Conservation (phyloP, 1,284 basidiomycete genomes). For the Heterobasidion annosum region DNA sequence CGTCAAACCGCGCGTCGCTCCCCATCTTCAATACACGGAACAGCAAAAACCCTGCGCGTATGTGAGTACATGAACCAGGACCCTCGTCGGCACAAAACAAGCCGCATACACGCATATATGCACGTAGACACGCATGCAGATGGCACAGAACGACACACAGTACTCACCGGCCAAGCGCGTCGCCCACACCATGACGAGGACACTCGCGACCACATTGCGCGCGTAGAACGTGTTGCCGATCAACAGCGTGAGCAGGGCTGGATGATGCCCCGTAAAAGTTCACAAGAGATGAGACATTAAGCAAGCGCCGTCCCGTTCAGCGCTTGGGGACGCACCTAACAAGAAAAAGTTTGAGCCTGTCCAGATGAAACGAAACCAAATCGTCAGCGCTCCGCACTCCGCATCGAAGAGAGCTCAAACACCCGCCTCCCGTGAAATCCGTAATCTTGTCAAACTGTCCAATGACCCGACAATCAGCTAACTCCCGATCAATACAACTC, state of each 20-base stretch:
- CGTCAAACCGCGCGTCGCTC: slow-evolving; percentile 58
- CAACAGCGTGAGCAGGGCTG: slow-evolving; percentile 45
- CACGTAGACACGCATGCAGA: background rate
- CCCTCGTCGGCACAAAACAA: no score
- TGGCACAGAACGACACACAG: background rate
- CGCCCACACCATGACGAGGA: slow-evolving; percentile 61
- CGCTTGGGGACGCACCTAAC: slow-evolving; percentile 26
- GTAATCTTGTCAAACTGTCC: slow-evolving; percentile 65
- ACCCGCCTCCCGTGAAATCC: slow-evolving; percentile 51
- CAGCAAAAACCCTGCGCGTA: slow-evolving; percentile 44
- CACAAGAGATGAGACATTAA: background rate
- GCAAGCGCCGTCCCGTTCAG: background rate
- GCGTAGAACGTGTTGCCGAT: slow-evolving; percentile 49
- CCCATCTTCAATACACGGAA: slow-evolving; percentile 62
- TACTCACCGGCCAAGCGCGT: slow-evolving; percentile 37
- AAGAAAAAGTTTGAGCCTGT: slow-evolving; percentile 63
- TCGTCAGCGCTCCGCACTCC: background rate
- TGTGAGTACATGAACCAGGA: background rate
- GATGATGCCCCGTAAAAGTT: background rate
- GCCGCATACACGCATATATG: no score
- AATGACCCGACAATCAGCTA: background rate
- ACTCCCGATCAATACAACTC: background rate
- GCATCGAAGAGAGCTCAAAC: background rate
- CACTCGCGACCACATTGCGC: slow-evolving; percentile 49
- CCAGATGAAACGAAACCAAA: background rate